Evolutionary conservation across 2,329 filamentous ascomycete species (phyloP), one percentile per base, ranked within the genome.

Genomic region (Thelonectria blattea): DNA sequence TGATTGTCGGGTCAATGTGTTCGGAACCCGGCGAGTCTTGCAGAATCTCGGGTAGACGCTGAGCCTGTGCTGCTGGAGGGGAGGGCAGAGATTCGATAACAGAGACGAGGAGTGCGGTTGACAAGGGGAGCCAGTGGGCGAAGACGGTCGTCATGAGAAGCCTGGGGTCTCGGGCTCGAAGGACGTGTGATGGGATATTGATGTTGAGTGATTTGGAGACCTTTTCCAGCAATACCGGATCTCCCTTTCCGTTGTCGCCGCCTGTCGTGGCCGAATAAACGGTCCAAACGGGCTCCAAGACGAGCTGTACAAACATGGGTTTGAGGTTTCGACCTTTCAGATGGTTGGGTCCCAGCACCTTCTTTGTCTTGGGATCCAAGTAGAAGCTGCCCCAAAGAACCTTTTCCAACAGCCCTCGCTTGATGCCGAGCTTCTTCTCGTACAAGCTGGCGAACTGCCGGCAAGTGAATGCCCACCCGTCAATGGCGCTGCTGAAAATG

Each of bases 391-490:
- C 95, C 95, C 95, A 99, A 0, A 99, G 83, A 0, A 97, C 92
- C 73, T 95, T 97, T 76, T 99, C 93, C 73, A 99, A 85, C 0
- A 91, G 79, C 24, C 87, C 88, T 48, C 93, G 86, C 78, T 97
- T 98, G 76, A 98, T 96, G 14, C 95, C 94, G 7, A 99, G 85
- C 76, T 99, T 99, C 81, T 93, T 96, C 78, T 98, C 94, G 73
- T 98, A 99, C 27, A 98, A 80, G 39, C 87, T 87, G 17, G 95
- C 93, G 74, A 99, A 99, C 71, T 99, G 95, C 52, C 93, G 87
- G 51, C 97, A 89, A 0, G 95, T 99, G 71, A 99, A 99, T 3
- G 95, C 95, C 95, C 95, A 99, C n/a, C 95, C 95, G 73, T 99
- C 95, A 58, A 97, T 90, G 61, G 95, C 95, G 74, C 94, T 98